Evolutionary conservation across 805 yeast species (phyloP), one percentile per base, ranked within the genome.

Genomic region (Metschnikowia vanudenii): DNA sequence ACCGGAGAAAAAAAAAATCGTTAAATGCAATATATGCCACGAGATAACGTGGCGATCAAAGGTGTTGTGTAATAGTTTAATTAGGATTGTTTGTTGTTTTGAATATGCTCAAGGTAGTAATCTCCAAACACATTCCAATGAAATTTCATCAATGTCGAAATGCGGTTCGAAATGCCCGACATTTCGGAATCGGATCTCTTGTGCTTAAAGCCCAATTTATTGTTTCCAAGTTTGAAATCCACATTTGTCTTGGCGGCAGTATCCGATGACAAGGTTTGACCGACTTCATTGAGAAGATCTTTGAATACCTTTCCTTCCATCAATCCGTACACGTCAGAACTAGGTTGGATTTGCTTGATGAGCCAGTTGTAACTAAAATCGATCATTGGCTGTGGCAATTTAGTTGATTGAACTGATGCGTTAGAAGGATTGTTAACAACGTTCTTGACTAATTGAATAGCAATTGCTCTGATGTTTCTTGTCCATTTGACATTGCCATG

Each of bases 401-500:
- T 59, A 40, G 62, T 60, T 3, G 46, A 37, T n/a, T 19, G 40
- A 14, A 28, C 46, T 28, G 35, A 29, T 17, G 62, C 41, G 18
- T 47, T 44, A 14, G 42, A 22, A 18, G 58, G 55, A 40, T 49
- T 39, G 7, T 57, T 51, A 16, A 56, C 53, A 16, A 67, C 66
- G 37, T 67, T 69, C 54, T 78, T 77, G 29, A 78, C 77, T 40
- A 85, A 59, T 60, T 85, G 95, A 49, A 88, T 73, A 4, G 92
- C 79, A 51, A 89, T 79, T 13, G 85, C 74, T 52, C 81, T 77
- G 20, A 88, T 79, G 63, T 88, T 88, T 59, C 88, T 79, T 0
- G 96, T 88, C 96, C 96, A 88, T 68, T 90, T 88, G 48, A 88
- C 81, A 62, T 86, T 87, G 1, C 96, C 96, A 57, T 84, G 85